Evolutionary conservation across 208 protist genomes (phyloP), one percentile per base, ranked within the genome.

Genomic region (Trypanosoma rangeli): DNA sequence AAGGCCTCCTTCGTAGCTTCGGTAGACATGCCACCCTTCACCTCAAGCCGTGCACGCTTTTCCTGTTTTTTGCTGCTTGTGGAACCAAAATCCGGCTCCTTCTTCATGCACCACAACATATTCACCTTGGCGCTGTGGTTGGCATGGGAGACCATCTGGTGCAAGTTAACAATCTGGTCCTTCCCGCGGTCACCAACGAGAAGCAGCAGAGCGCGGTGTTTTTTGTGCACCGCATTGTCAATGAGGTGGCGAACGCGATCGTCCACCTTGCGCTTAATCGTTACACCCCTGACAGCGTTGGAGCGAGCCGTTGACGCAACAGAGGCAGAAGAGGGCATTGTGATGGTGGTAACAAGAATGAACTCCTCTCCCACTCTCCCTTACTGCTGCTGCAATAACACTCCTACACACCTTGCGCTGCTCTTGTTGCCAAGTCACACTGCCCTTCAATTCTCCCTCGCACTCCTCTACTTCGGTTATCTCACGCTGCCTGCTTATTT

Each of bases 21-120:
- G 29, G 97, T 97, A 33, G 93, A 75, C 39, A 98, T 83, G 48
- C 97, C 97, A 26, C 94, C 80, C 76, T 97, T 92, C 62, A 98
- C 93, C 82, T 98, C 95, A 49, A 98, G 96, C 16, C 99, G 98
- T 1, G 98, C 93, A 42, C 96, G 83, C 44, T 86, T 83, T 79
- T 98, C 98, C 58, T 98, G 89, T 85, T 98, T 93, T 77, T 98
- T 97, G 44, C 85, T 84, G 39, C 90, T 83, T 0, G 89, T 95
- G 4, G 90, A 98, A 49, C 89, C 95, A 77, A 99, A 99, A 70
- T 98, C 97, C 13, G 99, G 95, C 29, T 99, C 98, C 73, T 99
- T 98, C 82, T 99, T 99, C 95, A 99, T 99, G 86, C 99, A 99
- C 99, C 99, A 99, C 39, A 99, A 89, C 53, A 99, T 90, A 48